Base-by-base conservation (phyloP, 2,329 filamentous ascomycete species). In the Orbilia javanica region DNA sequence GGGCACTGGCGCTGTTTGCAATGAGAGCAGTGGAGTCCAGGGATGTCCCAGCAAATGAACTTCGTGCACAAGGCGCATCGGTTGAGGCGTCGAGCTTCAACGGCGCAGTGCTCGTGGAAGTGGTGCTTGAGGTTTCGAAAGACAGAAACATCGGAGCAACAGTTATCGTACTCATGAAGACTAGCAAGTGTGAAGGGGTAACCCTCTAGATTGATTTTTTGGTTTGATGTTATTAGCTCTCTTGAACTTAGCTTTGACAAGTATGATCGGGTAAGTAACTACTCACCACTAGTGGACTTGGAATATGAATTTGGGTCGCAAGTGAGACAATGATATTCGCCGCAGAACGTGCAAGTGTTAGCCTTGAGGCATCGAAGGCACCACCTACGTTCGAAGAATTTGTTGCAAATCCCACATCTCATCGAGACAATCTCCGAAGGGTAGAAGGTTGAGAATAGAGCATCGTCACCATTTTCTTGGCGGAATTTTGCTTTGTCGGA, bases 331-430 rank as follows among this genome's bases (percentile, higher is more conserved):
- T 53, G 67, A 18, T 63, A 78, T 18, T 78, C 31, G 2, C 72
- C 53, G 52, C 74, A 78, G 36, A 39, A 64, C 6, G 67, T 53
- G 34, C 74, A 78, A 11, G 72, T 57, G 15, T 78, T 68, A 1
- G 67, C 62, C 18, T 53, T 36, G 27, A 53, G 63, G 27, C 67
- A 78, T 29, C 48, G 50, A 42, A 68, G 48, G 44, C 74, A 78
- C 29, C 66, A 70, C 22, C 74, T 34, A 36, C 50, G 65, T 15
- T 71, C 68, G 25, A 42, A 72, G 22, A 39, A 36, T 20, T 29
- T 48, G 0, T 50, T 20, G n/a, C 74, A 78, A 8, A 78, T 25
- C 0, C 62, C 8, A n/a, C 74, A 78, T 13, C n/a, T 50, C 1
- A 72, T 27, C 8, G 55, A 8, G 5, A n/a, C 48, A 5, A 66